Evolutionary conservation across 495 filamentous ascomycete genomes (phyloP), one percentile per base, ranked within the genome.

Genomic region (Talaromyces wortmannii): DNA sequence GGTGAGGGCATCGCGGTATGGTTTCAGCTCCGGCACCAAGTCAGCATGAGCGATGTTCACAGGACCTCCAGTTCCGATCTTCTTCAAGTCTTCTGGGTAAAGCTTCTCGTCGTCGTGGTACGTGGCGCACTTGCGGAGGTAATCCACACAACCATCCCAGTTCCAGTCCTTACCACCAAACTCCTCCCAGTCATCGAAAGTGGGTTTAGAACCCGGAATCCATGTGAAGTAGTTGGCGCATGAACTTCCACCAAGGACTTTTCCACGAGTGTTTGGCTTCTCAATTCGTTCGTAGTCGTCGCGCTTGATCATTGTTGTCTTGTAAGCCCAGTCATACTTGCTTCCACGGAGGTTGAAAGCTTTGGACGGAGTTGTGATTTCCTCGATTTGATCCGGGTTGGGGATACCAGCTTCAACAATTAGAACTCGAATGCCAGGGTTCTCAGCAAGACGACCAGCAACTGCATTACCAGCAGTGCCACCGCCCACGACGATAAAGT

Each of bases 331-430:
- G 59, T 83, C 80, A 55, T 78, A 75, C 18, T 79, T 74, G n/a
- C 81, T 74, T 31, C 72, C 75, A 61, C 10, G 64, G 69, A 3
- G 64, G 58, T 32, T 77, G 72, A 4, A 72, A 61, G 50, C 50
- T 29, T 43, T 43, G 17, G 10, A 74, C 77, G 0, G 80, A 80
- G 0, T 67, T 68, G 30, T 72, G 63, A 18, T 83, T 66, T 42
- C 71, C 29, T 0, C 71, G 71, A 52, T 52, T 53, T 84, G 75
- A 3, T 68, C 59, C 8, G 65, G 64, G 16, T 67, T 72, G 59
- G 78, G 69, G 0, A 73, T 74, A 10, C 83, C 83, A 5, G 83
- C 82, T 64, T 86, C 83, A 8, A 86, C 63, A 7, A 85, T 65
- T 2, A 74, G 76, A 5, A 81, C 74, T 6, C 49, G 63, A 47